Evolutionary conservation across 1,284 basidiomycete genomes (phyloP).

Genomic region (Wolfiporia cocos): DNA sequence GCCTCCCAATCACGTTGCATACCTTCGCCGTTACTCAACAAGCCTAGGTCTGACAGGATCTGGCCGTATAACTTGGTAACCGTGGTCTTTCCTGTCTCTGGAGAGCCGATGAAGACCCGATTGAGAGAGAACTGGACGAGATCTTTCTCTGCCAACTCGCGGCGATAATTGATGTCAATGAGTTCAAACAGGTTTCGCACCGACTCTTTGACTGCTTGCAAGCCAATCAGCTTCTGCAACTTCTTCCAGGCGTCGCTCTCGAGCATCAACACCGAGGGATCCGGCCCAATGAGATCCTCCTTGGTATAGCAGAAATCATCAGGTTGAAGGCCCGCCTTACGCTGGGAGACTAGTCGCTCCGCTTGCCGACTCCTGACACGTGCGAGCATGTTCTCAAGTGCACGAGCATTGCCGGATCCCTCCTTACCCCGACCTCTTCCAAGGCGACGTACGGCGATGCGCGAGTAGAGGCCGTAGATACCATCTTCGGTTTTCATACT

Average conservation of each 20-base stretch:
- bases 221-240: slow-evolving; percentile 47
- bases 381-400: slow-evolving; percentile 43
- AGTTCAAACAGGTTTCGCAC: slow-evolving; percentile 40
- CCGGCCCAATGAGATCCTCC: slow-evolving; percentile 58
- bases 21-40: slow-evolving; percentile 67
- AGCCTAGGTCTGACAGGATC: slow-evolving; percentile 50
- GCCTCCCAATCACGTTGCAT: not conserved
- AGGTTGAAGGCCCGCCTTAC: slow-evolving; percentile 30
- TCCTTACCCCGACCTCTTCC: slow-evolving; percentile 45
- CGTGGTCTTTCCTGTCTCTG: slow-evolving; percentile 65
- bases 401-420: slow-evolving; percentile 65
- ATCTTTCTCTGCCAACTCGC: slow-evolving; percentile 49
- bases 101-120: slow-evolving; percentile 55
- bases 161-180: slow-evolving; percentile 47
- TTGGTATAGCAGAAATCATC: slow-evolving; percentile 45
- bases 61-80: slow-evolving; percentile 60
- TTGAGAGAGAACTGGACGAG: slow-evolving; percentile 52
- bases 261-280: slow-evolving; percentile 43
- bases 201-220: slow-evolving; percentile 50
- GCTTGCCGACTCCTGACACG: slow-evolving; percentile 46
- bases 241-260: slow-evolving; percentile 44
- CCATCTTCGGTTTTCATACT: slow-evolving; percentile 53
- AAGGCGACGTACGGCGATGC: slow-evolving; percentile 49
- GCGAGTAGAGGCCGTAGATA: slow-evolving; percentile 44
- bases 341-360: slow-evolving; percentile 34